These are phyloP conservation scores for Panicum virgatum DNA, from an alignment of 202 grass and related monocot species.

Conservation along the genomic window DNA sequence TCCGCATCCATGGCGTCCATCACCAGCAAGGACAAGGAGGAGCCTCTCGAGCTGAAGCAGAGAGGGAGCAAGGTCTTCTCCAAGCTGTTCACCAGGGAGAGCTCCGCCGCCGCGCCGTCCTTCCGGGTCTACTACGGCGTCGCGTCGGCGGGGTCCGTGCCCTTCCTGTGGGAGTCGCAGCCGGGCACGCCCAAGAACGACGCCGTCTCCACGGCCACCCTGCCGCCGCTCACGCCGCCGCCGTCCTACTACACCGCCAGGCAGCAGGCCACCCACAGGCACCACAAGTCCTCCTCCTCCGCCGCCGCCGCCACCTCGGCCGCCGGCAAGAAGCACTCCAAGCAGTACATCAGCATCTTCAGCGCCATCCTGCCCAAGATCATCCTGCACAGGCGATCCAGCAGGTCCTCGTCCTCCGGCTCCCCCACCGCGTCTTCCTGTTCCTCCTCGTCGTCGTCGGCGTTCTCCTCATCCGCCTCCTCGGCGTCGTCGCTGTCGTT, in stretches of 20 bases:
- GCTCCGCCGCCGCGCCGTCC: constrained; percentile 53
- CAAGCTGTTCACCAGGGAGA: constrained; percentile 64
- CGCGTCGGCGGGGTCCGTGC: constrained; percentile 69
- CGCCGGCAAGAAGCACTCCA: constrained; percentile 42
- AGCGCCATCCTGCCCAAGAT: constrained; percentile 57
- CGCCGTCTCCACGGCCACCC: constrained; percentile 12
- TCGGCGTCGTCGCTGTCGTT: constrained; percentile 45
- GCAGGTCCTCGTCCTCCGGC: constrained; percentile 25
- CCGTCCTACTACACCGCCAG: constrained; percentile 64
- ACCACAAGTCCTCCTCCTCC: neutral
- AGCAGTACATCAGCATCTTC: constrained; percentile 35
- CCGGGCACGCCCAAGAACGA: constrained; percentile 85
- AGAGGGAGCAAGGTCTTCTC: constrained; percentile 59
- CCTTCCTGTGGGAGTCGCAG: constrained; percentile 90
- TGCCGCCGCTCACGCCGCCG: constrained; percentile 67
- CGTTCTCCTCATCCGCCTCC: neutral
- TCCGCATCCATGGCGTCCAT: constrained; percentile 42
- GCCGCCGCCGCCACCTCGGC: neutral
- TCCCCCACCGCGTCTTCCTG: constrained; percentile 39
- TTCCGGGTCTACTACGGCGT: constrained; percentile 92
- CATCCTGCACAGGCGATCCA: constrained; percentile 17
- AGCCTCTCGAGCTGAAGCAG: constrained; percentile 34
- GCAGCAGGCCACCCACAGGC: neutral
- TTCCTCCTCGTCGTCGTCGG: constrained; percentile 36
- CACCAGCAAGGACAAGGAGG: constrained; percentile 14